A percentile compares a stretch with the other conserved stretches of the same genome.
phyloP scores from a whole-genome alignment of 495 filamentous ascomycete species.

The Aspergillus campestris region DNA sequence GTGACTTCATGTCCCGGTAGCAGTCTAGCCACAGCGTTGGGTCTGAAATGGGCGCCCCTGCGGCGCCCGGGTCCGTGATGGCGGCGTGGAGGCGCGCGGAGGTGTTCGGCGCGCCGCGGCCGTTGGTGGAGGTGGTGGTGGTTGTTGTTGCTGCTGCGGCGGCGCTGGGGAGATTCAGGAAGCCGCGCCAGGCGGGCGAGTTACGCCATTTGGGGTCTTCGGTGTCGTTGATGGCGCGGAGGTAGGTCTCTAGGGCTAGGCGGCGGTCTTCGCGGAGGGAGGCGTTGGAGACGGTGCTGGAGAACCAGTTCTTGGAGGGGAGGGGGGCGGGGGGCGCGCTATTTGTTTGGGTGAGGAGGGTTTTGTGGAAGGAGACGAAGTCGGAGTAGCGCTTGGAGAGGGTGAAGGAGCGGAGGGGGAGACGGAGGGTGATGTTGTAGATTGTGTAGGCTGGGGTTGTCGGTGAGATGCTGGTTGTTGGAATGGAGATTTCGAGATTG shows the following conservation, averaged over 20 bases:
- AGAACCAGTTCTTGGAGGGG: slow-evolving; percentile 80
- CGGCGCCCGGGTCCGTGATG: slow-evolving; percentile 37
- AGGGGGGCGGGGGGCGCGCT: slow-evolving; percentile 55
- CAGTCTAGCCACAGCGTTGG: slow-evolving; percentile 81
- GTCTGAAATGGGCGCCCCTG: slow-evolving; percentile 52
- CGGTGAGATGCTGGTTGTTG: slow-evolving; percentile 55
- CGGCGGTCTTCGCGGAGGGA: slow-evolving; percentile 75
- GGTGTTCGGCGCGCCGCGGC: slow-evolving; percentile 28
- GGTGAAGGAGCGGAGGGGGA: slow-evolving; percentile 79
- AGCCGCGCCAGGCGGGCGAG: slow-evolving; percentile 73
- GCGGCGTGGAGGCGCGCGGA: slow-evolving; percentile 32
- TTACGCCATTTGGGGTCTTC: slow-evolving; percentile 80
- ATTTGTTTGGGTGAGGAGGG: slow-evolving; percentile 56
- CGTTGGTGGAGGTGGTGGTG: slow-evolving; percentile 10
- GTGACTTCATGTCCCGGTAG: slow-evolving; percentile 70
- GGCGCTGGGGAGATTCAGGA: slow-evolving; percentile 69
- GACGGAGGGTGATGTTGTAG: slow-evolving; percentile 85
- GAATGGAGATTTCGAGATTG: slow-evolving; percentile 72
- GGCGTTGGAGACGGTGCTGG: slow-evolving; percentile 65
- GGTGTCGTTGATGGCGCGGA: slow-evolving; percentile 67
- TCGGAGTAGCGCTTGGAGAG: slow-evolving; percentile 93
- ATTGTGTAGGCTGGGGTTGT: slow-evolving; percentile 70
- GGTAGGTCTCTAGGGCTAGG: slow-evolving; percentile 67
- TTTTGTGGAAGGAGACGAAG: slow-evolving; percentile 67
- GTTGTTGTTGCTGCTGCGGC: slow-evolving; percentile 16